Percentiles rank a stretch among this genome's conserved stretches.
Conservation (phyloP, 164 flowering plant genomes). For the Dillenia suffruticosa region DNA sequence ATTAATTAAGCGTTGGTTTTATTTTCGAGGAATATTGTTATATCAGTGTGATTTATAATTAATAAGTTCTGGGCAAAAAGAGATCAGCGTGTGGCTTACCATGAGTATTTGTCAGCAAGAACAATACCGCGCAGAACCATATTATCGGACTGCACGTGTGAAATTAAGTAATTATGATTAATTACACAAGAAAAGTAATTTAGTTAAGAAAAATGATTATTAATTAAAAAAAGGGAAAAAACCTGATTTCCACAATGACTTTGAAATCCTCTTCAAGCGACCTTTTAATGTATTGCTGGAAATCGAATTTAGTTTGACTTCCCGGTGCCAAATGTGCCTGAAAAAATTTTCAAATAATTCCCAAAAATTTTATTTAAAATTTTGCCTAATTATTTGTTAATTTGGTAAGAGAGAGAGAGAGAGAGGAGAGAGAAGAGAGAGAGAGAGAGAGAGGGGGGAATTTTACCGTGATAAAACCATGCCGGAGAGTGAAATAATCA, state of each 20-base stretch:
- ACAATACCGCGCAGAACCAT: conserved; percentile 43
- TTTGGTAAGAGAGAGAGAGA: no score
- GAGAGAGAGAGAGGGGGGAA: no score
- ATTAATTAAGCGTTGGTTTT: no score
- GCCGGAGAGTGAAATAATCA: conserved; percentile 54
- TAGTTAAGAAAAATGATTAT: neutral
- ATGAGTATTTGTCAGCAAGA: conserved; percentile 40
- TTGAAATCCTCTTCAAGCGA: conserved; percentile 49
- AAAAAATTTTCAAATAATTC: neutral
- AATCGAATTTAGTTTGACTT: conserved; percentile 39
- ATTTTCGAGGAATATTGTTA: no score
- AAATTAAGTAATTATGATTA: no score
- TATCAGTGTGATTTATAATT: no score
- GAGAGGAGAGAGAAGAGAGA: no score
- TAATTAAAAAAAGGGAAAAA: conserved; percentile 11
- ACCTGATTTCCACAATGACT: conserved; percentile 46
- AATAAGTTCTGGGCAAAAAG: no score
- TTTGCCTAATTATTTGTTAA: no score
- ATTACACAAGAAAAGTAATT: no score
- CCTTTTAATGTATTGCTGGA: conserved; percentile 45
- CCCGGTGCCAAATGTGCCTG: conserved; percentile 61
- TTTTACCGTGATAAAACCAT: conserved; percentile 52
- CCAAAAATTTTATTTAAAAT: no score
- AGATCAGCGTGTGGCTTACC: conserved; percentile 22
- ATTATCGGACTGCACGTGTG: conserved; percentile 38